These are phyloP conservation scores for Entomortierella chlamydospora DNA, from an alignment of 192 early-diverging fungal genomes.

Conservation along the genomic window DNA sequence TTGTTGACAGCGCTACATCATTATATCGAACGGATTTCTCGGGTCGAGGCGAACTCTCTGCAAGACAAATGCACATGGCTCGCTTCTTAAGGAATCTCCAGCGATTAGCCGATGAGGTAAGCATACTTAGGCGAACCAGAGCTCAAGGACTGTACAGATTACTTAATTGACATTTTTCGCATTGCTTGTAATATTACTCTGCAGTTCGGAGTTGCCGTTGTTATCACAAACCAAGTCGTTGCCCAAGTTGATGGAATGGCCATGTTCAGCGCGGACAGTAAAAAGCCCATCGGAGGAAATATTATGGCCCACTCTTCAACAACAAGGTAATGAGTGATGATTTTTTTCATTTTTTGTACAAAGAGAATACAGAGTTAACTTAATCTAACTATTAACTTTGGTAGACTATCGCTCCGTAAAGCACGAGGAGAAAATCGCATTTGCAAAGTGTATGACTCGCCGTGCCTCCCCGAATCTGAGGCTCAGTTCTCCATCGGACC, in stretches of 20 bases:
- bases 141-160: background rate
- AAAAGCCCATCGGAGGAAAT: slow-evolving; percentile 98
- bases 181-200: background rate
- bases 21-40: slow-evolving; percentile 97
- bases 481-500: slow-evolving; percentile 90
- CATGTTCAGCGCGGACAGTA: slow-evolving; percentile 91
- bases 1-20: slow-evolving; percentile 94
- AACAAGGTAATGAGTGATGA: slow-evolving; percentile 72
- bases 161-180: background rate
- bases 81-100: slow-evolving; percentile 87
- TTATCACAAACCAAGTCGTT: slow-evolving; percentile 98
- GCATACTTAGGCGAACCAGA: background rate
- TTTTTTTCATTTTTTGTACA: background rate
- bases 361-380: background rate
- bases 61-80: slow-evolving; percentile 95
- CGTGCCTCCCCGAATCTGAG: slow-evolving; percentile 92
- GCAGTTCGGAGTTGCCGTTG: slow-evolving; percentile 95
- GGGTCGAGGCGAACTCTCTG: slow-evolving; percentile 94
- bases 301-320: slow-evolving; percentile 99
- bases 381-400: background rate
- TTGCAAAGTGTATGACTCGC: slow-evolving; percentile 98
- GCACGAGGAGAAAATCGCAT: slow-evolving; percentile 91
- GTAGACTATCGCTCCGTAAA: slow-evolving; percentile 89
- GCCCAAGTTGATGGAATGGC: slow-evolving; percentile 92
- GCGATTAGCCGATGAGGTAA: slow-evolving; percentile 91